Conservation (phyloP, 805 yeast species). For the Yamadazyma insecticola region DNA sequence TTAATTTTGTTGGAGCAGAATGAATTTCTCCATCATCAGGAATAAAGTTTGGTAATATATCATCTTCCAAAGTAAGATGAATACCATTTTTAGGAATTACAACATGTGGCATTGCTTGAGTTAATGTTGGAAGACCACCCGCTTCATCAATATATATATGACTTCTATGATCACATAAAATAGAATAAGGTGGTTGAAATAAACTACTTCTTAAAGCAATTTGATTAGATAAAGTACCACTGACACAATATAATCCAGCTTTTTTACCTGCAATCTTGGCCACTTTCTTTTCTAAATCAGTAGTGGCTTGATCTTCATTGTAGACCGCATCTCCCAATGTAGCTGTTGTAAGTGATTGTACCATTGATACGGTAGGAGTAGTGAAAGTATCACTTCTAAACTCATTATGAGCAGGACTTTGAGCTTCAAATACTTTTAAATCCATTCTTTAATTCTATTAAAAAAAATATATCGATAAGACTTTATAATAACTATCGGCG, state of each 20-base stretch:
- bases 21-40: slow-evolving; percentile 44
- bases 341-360: slow-evolving; percentile 47
- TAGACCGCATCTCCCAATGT: slow-evolving; percentile 88
- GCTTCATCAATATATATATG: slow-evolving; percentile 86
- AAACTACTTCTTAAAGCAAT: slow-evolving; percentile 74
- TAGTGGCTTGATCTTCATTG: slow-evolving; percentile 72
- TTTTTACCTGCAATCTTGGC: slow-evolving; percentile 72
- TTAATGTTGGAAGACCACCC: slow-evolving; percentile 83
- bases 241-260: slow-evolving; percentile 76
- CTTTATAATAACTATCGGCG: too few relatives aligned
- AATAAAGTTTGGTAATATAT: slow-evolving; percentile 29
- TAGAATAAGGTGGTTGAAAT: slow-evolving; percentile 78
- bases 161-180: slow-evolving; percentile 80
- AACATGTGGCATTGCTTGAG: slow-evolving; percentile 89
- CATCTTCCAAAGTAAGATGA: slow-evolving; percentile 67
- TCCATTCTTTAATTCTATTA: slow-evolving; percentile 10
- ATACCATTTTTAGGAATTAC: slow-evolving; percentile 73
- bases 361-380: slow-evolving; percentile 74
- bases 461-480: too few relatives aligned
- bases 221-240: slow-evolving; percentile 91
- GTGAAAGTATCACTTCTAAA: slow-evolving; percentile 77
- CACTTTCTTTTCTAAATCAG: slow-evolving; percentile 57
- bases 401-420: slow-evolving; percentile 32
- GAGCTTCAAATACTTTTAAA: slow-evolving; percentile 11
- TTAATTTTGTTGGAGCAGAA: slow-evolving; percentile 40